phyloP scores from a whole-genome alignment of 352 stramenopile species.

The Globisporangium spinosum region DNA sequence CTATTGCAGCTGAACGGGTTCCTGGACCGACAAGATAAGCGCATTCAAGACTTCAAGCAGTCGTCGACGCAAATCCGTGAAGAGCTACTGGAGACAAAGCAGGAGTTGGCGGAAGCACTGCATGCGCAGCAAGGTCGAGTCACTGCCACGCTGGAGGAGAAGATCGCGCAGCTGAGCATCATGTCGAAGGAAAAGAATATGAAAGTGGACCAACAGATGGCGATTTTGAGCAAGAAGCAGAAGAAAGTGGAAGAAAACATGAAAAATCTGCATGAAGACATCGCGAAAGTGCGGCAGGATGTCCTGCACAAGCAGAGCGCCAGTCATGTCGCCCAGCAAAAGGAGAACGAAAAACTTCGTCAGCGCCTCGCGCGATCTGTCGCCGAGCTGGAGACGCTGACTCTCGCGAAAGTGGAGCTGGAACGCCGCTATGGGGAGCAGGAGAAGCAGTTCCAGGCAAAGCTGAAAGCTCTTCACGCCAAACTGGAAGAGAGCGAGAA shows the following conservation, averaged over 20 bases:
- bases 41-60: slow-evolving; percentile 51
- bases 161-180: slow-evolving; percentile 38
- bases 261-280: slow-evolving; percentile 36
- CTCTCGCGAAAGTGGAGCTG: slow-evolving; percentile 39
- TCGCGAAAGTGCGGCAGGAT: slow-evolving; percentile 43
- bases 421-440: slow-evolving; percentile 43
- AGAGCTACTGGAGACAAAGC: slow-evolving; percentile 46
- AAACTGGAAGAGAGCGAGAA: slow-evolving; percentile 46
- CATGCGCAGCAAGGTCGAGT: slow-evolving; percentile 48
- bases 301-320: slow-evolving; percentile 24
- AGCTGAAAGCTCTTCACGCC: slow-evolving; percentile 46
- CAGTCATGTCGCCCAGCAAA: slow-evolving; percentile 20
- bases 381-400: slow-evolving; percentile 42
- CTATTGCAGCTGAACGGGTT: slow-evolving; percentile 46
- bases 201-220: slow-evolving; percentile 53
- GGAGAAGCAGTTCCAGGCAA: slow-evolving; percentile 45
- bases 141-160: slow-evolving; percentile 46
- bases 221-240: slow-evolving; percentile 46
- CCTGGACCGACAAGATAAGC: slow-evolving; percentile 65
- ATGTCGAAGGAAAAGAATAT: slow-evolving; percentile 41
- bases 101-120: slow-evolving; percentile 55
- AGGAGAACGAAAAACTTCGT: slow-evolving; percentile 38
- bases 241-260: slow-evolving; percentile 54
- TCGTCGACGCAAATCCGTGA: slow-evolving; percentile 41
- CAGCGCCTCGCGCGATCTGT: slow-evolving; percentile 48